A percentile compares a stretch with the other conserved stretches of the same genome.
Evolutionary conservation across 352 stramenopile genomes (phyloP).

Genomic region (Phytophthora palmivora): DNA sequence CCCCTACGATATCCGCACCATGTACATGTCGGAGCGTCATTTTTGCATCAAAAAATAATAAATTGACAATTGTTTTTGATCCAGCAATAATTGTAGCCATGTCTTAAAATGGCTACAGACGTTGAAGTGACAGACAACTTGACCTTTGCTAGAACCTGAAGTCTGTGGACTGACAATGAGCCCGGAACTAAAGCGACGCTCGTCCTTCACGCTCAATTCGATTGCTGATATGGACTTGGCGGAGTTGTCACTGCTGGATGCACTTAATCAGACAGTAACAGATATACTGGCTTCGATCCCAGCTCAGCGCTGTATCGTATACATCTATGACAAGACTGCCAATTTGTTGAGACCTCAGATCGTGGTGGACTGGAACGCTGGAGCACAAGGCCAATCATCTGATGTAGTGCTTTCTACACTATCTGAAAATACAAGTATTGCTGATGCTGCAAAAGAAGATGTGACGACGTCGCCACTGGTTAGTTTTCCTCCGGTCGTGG

Average conservation of each 20-base stretch:
- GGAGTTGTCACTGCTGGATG: constrained; percentile 37
- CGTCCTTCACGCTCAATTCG: constrained; percentile 7
- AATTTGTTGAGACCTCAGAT: constrained; percentile 57
- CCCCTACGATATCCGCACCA: constrained; percentile 6
- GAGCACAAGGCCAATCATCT: constrained; percentile 2
- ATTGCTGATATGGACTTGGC: constrained; percentile 21
- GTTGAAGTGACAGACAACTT: no score
- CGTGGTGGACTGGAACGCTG: constrained; percentile 18
- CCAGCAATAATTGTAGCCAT: constrained; percentile 31
- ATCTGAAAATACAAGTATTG: neutral
- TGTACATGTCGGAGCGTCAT: constrained; percentile 29
- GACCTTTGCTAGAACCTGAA: constrained; percentile 5
- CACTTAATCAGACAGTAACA: constrained; percentile 45
- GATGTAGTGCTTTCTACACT: neutral
- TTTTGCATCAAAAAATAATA: neutral
- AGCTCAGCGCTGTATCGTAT: constrained; percentile 57
- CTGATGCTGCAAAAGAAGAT: neutral
- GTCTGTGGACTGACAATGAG: constrained; percentile 5
- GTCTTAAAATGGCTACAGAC: constrained; percentile 22
- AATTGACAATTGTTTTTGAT: no score
- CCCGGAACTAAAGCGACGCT: constrained; percentile 11
- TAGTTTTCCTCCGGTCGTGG: constrained; percentile 61
- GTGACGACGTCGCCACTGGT: constrained; percentile 5
- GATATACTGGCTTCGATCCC: constrained; percentile 52
- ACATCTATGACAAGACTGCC: constrained; percentile 58